Conservation (phyloP, 345 rosid species). For the Citrus australasica region DNA sequence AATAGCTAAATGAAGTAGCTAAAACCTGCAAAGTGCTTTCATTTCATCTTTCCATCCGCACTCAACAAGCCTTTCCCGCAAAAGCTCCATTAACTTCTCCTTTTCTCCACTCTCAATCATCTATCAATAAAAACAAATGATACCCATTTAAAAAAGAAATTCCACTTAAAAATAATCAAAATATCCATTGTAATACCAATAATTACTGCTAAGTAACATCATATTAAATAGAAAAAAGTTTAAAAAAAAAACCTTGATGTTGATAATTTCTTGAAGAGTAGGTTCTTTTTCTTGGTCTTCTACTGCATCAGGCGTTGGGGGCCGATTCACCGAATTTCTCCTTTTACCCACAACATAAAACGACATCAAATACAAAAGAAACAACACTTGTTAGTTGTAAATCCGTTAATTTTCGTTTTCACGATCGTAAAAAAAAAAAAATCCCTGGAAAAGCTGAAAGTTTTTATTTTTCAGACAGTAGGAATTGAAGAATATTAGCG, state of each 20-base stretch:
- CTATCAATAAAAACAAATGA: constrained; percentile 19
- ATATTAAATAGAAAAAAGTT: neutral
- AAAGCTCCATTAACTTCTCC: constrained; percentile 64
- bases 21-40: constrained; percentile 77
- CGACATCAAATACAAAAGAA: neutral
- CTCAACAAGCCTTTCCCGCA: constrained; percentile 69
- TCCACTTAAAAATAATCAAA: neutral
- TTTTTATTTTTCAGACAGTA: neutral
- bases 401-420: neutral
- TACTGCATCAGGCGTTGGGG: constrained; percentile 58
- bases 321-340: constrained; percentile 62
- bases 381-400: neutral
- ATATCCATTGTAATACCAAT: neutral
- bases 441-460: neutral
- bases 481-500: neutral
- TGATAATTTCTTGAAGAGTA: constrained; percentile 57
- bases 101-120: constrained; percentile 75
- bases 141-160: neutral
- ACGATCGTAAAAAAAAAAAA: neutral
- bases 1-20: neutral
- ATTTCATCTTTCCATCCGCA: constrained; percentile 87
- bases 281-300: constrained; percentile 39
- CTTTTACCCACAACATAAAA: constrained; percentile 20
- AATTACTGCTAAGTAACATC: neutral
- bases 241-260: constrained; percentile 45